Evolutionary conservation across 495 filamentous ascomycete genomes (phyloP).

Genomic region (Xylaria sp.): DNA sequence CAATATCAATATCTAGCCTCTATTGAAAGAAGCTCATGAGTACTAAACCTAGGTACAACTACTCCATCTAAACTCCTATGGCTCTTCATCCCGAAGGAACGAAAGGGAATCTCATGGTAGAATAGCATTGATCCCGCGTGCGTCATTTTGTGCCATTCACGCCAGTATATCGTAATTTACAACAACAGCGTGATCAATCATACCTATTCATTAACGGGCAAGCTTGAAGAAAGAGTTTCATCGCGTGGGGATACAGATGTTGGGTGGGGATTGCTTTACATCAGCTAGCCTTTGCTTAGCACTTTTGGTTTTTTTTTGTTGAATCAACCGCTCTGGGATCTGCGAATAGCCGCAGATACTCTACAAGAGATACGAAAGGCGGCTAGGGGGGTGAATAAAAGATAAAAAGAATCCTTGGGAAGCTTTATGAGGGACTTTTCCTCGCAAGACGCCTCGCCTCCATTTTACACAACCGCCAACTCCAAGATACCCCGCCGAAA

Average conservation of each 20-base stretch:
- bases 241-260: not conserved
- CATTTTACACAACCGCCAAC: slow-evolving; percentile 16
- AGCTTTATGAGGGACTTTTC: not conserved
- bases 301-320: not conserved
- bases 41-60: too few relatives aligned
- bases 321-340: slow-evolving; percentile 4
- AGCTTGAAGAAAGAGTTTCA: not conserved
- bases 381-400: not conserved
- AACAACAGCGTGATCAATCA: not conserved
- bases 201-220: not conserved
- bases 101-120: not conserved
- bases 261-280: not conserved
- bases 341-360: slow-evolving; percentile 2
- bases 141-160: not conserved
- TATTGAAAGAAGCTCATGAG: too few relatives aligned
- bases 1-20: too few relatives aligned
- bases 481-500: slow-evolving; percentile 15
- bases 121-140: not conserved
- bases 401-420: not conserved
- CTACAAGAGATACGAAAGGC: not conserved
- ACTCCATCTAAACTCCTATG: too few relatives aligned
- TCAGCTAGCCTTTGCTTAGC: not conserved
- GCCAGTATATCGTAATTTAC: not conserved
- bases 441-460: slow-evolving; percentile 26
- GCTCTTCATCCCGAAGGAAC: not conserved